Evolutionary conservation across 2,329 filamentous ascomycete species (phyloP), one percentile per base, ranked within the genome.

Genomic region (Leptoxyphium fumago): DNA sequence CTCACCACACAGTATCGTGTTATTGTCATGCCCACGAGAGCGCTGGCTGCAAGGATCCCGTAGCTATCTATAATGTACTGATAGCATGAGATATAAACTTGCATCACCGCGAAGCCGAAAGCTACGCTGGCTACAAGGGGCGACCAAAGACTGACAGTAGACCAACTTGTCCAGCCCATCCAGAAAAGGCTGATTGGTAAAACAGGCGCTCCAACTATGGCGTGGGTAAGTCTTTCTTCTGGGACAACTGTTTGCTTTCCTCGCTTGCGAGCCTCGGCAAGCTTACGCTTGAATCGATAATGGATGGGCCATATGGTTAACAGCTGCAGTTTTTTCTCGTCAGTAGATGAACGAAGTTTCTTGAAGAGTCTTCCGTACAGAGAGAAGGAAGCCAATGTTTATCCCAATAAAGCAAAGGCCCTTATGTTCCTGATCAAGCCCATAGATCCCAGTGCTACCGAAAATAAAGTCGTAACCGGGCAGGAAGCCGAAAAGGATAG

Each of bases 401-500:
- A 36, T 36, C 32, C 32, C 32, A 13, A 36, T 54, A 52, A 69
- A 73, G 40, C 64, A 60, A 17, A 69, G 57, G 41, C 67, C 67
- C 26, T 63, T 61, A 0, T 70, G 55, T 1, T 69, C 66, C 5
- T 64, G 61, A 0, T 52, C 50, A 43, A 71, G 65, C 13, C 55
- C 57, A 40, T 73, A 72, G 0, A 36, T 9, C 13, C 32, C 32
- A 36, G 60, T 64, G 2, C 56, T 42, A 11, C 61, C 60, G 45
- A 72, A 76, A 40, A 77, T 68, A 40, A 64, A 67, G 0, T 66
- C 62, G 54, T 70, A 74, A 1, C 72, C 72, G 2, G 69, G 64
- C 4, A 75, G 63, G 42, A 75, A 70, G 0, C 70, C 70, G 53
- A 75, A 77, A 0, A 75, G 57, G 0, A 74, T 62, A 15, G 73